Evolutionary conservation across 2,329 filamentous ascomycete genomes (phyloP), one percentile per base, ranked within the genome.

Genomic region (Rachicladosporium sp.): DNA sequence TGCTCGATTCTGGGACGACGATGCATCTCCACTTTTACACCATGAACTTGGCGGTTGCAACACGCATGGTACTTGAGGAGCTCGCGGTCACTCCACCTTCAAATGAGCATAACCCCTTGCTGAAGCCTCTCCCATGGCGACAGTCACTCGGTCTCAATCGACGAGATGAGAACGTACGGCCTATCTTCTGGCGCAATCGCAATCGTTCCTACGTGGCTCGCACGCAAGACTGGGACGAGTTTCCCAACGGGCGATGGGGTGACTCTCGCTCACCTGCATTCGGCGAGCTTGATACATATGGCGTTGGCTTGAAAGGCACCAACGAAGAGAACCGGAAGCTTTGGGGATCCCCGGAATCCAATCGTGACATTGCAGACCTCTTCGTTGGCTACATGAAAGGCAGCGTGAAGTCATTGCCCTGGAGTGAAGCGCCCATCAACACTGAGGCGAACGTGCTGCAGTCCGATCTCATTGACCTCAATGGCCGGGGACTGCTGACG

Each of bases 201-300:
- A 91, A 93, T 64, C 87, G 91, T 57, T 94, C 88, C 3, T 98
- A 98, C 54, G 80, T 98, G 40, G 79, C 86, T 41, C 85, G 91
- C 40, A 98, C 91, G 1, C 88, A 95, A 59, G 89, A 95, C 51
- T 98, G 91, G 91, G 91, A 98, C 54, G 91, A 98, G 61, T 98
- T 95, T 54, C 91, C 91, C 41, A 98, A 98, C 69, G 91, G 91
- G 35, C 82, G 91, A 62, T 98, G 91, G 91, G 93, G 91, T 64
- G 91, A 98, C 62, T 89, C 88, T 38, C 77, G 91, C 48, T 96
- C 89, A 43, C 91, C 91, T 45, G 91, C 91, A 37, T 98, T 95
- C 56, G 91, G 91, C 54, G 87, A 95, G 62, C 69, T 96, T 38
- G 89, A 96, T 62, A 80, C 86, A 6, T 96, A 98, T 56, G 89